A percentile compares a stretch with the other conserved stretches of the same genome.
Conservation (phyloP, 768 basidiomycete species). For the Polyporus arcularius region DNA sequence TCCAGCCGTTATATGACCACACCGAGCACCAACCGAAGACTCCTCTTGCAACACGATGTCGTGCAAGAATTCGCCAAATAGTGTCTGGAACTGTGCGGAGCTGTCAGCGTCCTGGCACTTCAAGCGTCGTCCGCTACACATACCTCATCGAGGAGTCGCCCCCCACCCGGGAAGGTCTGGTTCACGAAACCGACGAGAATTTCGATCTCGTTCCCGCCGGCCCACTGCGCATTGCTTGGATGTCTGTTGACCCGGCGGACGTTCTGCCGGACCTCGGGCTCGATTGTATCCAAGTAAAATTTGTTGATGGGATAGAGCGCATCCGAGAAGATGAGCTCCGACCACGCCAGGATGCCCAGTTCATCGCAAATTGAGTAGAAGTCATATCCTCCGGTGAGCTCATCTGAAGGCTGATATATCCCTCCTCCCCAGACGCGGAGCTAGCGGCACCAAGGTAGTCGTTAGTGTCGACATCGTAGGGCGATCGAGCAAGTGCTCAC, state of each 20-base stretch:
- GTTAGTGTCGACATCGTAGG: not conserved
- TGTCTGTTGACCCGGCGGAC: conserved; percentile 56
- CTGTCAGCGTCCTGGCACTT: not conserved
- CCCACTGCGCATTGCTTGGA: conserved; percentile 61
- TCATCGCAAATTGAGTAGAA: conserved; percentile 62
- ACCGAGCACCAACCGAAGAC: conserved; percentile 39
- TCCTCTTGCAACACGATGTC: conserved; percentile 51
- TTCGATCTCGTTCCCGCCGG: conserved; percentile 63
- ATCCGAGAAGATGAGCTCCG: conserved; percentile 63
- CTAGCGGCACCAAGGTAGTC: conserved; percentile 27
- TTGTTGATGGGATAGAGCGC: conserved; percentile 55
- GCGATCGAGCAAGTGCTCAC: conserved; percentile 32
- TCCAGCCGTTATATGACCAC: not conserved
- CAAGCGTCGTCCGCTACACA: not conserved
- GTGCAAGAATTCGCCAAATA: conserved; percentile 56
- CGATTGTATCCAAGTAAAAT: conserved; percentile 51
- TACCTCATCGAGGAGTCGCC: conserved; percentile 52
- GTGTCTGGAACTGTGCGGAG: conserved; percentile 41
- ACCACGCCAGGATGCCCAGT: conserved; percentile 62
- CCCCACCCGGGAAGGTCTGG: conserved; percentile 40
- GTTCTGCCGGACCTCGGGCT: conserved; percentile 59
- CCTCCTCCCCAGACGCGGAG: conserved; percentile 64
- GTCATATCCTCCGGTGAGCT: conserved; percentile 47
- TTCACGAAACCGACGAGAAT: conserved; percentile 47
- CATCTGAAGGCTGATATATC: conserved; percentile 34